phyloP scores from a whole-genome alignment of 306 rosid species.

The Carpinus viminea region DNA sequence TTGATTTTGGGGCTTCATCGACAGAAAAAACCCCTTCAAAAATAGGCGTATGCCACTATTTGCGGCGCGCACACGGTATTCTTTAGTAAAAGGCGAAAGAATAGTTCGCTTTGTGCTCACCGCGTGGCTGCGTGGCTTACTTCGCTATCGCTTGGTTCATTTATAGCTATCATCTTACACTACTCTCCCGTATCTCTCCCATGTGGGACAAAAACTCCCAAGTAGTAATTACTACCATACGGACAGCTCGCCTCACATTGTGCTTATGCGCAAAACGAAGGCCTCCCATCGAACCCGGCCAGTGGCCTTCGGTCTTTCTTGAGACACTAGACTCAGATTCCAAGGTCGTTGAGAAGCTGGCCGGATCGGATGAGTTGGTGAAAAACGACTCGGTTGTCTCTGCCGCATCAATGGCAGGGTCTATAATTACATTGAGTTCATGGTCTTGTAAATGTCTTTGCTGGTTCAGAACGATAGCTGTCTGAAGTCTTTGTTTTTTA shows the following conservation, averaged over 20 bases:
- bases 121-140: constrained; percentile 39
- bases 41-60: constrained; percentile 39
- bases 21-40: constrained; percentile 15
- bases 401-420: constrained; percentile 18
- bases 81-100: constrained; percentile 80
- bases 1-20: too few relatives aligned
- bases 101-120: constrained; percentile 50
- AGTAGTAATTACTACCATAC: too few relatives aligned
- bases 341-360: constrained; percentile 38
- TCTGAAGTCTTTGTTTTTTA: constrained; percentile 49
- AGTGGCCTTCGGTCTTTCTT: too few relatives aligned
- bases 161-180: too few relatives aligned
- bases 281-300: too few relatives aligned
- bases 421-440: constrained; percentile 52
- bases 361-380: constrained; percentile 39
- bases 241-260: too few relatives aligned
- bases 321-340: constrained; percentile 5
- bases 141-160: too few relatives aligned
- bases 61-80: constrained; percentile 54
- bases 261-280: too few relatives aligned
- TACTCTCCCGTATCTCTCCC: too few relatives aligned
- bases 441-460: constrained; percentile 39
- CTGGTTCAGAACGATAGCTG: constrained; percentile 64
- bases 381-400: constrained; percentile 31
- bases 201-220: too few relatives aligned